Base-by-base conservation (phyloP, 1,139 yeast species). In the Pichia sp. region DNA sequence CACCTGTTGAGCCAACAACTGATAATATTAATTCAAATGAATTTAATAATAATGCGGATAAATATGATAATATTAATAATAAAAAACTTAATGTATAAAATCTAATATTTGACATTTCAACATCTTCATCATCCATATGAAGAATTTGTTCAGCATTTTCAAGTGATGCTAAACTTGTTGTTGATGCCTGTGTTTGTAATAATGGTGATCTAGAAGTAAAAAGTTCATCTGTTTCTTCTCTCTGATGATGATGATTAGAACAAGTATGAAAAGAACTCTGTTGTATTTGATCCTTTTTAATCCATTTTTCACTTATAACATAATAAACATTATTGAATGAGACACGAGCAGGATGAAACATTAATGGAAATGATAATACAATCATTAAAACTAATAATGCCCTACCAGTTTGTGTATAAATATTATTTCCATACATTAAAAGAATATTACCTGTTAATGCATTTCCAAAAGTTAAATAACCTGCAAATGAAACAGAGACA, bases 261-360 rank as follows among this genome's bases (percentile, higher is more conserved):
- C 16, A 16, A 16, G 16, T 16, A 16, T 16, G 16, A 16, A 16
- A 16, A 16, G 16, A 16, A 16, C 16, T 16, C 16, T 16, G 16
- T 16, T 16, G 16, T 16, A 16, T 16, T 16, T 16, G 16, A 16
- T 20, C 20, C 10, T 29, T 24, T 1, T 35, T 38, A 4, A 26
- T 22, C 27, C 47, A 32, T 1, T 48, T 48, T 12, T 54, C 46
- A 39, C 61, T 60, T 22, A 74, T 40, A 76, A 85, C 82, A 57
- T 74, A 75, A 45, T 74, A 65, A 52, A 90, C 77, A 63, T 90
- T 87, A 61, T 87, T 84, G 30, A 83, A 70, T 1, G 97, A 86
- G 28, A 87, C 81, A 47, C 98, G 71, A 40, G 95, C 86, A 1
- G 98, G 98, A 61, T 90, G 96, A 58, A 87, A 77, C 82, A 90